Conservation (phyloP, 805 yeast species). For the Wickerhamomyces silvicola region DNA sequence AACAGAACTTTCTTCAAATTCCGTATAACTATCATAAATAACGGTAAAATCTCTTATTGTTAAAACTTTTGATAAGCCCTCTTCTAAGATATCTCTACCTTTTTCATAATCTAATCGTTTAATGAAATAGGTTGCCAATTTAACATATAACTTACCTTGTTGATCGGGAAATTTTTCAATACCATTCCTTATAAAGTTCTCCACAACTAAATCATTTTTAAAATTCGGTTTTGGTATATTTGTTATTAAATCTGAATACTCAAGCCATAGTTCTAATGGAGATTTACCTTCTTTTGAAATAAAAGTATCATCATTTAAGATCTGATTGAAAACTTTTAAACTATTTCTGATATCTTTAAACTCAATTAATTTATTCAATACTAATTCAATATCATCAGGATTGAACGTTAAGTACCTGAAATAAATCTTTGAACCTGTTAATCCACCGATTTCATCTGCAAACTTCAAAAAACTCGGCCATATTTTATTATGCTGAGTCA, state of each 20-base stretch:
- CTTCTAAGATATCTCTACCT: constrained; percentile 40
- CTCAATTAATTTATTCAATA: constrained; percentile 28
- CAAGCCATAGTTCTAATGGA: constrained; percentile 40
- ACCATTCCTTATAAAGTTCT: constrained; percentile 29
- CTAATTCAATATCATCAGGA: constrained; percentile 24
- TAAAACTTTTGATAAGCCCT: constrained; percentile 38
- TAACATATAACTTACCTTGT: constrained; percentile 39
- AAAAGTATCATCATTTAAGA: constrained; percentile 30
- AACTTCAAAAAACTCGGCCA: constrained; percentile 50
- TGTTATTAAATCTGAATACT: constrained; percentile 37
- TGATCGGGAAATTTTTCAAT: constrained; percentile 52
- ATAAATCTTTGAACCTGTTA: constrained; percentile 22
- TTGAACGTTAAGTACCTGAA: constrained; percentile 26
- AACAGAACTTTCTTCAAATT: constrained; percentile 50
- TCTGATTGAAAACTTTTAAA: constrained; percentile 25
- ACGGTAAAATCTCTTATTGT: constrained; percentile 57
- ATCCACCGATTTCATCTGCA: constrained; percentile 38
- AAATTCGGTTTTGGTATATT: constrained; percentile 2
- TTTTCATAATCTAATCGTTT: constrained; percentile 28
- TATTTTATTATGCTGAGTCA: constrained; percentile 46
- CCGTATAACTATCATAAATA: constrained; percentile 57
- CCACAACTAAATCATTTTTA: constrained; percentile 23
- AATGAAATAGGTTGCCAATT: constrained; percentile 43
- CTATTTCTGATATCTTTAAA: constrained; percentile 26
- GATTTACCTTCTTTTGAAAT: constrained; percentile 33